These are phyloP conservation scores for Amyloporia xantha DNA, from an alignment of 768 basidiomycete genomes.

Conservation along the genomic window DNA sequence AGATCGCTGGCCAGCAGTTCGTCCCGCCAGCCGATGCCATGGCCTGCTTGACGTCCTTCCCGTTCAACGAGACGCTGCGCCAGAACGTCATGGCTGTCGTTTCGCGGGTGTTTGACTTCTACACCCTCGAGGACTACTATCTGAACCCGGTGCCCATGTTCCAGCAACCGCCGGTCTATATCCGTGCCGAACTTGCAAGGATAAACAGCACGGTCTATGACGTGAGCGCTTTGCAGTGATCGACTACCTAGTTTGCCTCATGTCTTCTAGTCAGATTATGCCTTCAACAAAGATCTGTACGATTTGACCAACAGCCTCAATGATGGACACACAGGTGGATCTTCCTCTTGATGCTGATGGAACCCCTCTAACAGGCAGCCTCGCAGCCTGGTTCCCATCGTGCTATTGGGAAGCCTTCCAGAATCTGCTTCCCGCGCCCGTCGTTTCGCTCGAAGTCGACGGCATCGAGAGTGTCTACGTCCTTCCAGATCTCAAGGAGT, in stretches of 20 bases:
- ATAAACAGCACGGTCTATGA: slow-evolving; percentile 43
- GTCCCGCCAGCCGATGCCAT: slow-evolving; percentile 47
- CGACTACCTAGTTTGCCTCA: neutral
- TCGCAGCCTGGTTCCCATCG: slow-evolving; percentile 46
- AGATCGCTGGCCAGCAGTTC: slow-evolving; percentile 33
- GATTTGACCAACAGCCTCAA: slow-evolving; percentile 50
- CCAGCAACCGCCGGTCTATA: slow-evolving; percentile 45
- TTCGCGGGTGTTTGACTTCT: slow-evolving; percentile 31
- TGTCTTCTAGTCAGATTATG: slow-evolving; percentile 49
- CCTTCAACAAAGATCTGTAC: slow-evolving; percentile 54
- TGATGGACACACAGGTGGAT: slow-evolving; percentile 61
- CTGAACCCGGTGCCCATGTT: slow-evolving; percentile 30
- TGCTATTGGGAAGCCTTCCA: slow-evolving; percentile 39
- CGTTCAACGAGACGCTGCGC: slow-evolving; percentile 33
- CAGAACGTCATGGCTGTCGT: slow-evolving; percentile 31
- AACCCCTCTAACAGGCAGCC: too few species aligned
- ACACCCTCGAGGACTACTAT: slow-evolving; percentile 35
- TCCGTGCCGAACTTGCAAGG: slow-evolving; percentile 40
- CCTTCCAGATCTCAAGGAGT: slow-evolving; percentile 47
- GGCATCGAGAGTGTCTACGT: slow-evolving; percentile 42
- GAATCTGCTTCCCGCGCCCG: slow-evolving; percentile 51
- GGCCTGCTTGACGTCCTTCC: slow-evolving; percentile 48
- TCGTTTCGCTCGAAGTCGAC: slow-evolving; percentile 43
- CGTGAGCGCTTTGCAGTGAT: slow-evolving; percentile 21
- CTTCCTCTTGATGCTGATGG: slow-evolving; percentile 11